Base-by-base conservation (phyloP, 2,329 filamentous ascomycete genomes). In the Fusarium mangiferae region DNA sequence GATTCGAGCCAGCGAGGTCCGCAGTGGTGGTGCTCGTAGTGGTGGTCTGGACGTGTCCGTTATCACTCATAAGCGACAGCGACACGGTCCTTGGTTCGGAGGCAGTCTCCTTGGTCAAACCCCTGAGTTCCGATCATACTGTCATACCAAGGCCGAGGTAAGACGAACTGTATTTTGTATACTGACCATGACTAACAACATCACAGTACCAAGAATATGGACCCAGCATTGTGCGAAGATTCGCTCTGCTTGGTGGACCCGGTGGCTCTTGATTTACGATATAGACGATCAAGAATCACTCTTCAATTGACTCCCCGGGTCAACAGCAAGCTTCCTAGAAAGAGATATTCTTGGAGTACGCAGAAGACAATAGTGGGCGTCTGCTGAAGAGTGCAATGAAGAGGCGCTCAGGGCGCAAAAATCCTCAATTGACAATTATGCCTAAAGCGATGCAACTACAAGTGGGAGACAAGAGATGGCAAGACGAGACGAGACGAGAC, bases 81-180 rank as follows among this genome's bases (percentile, higher is more conserved):
- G 96, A 81, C 96, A 99, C 82, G 96, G 96, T 24, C 96, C 96
- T 38, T 99, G 96, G 96, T 99, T 99, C 82, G 96, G 96, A 83
- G 96, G 96, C 78, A 98, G 94, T 85, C 88, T 99, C 84, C 87
- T 99, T 70, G 97, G 96, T 62, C 96, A 98, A 87, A 99, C 96
- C 12, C 96, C 97, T 9, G 97, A 99, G 84, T 99, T 99, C 89
- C 91, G 94, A 82, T 98, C 95, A 81, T 99, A 98, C 86, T 99
- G 96, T 87, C 97, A 99, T 85, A 99, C 94, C 65, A 96, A 96
- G 87, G 91, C 90, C 36, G 90, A 91, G 87, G 89, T 90, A 80
- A 77, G 87, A 78, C 9, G 12, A 24, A 18, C 17, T 49, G 24
- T 14, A 10, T 20, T 17, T 8, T 33, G 5, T 14, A 11, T 28